phyloP scores from a whole-genome alignment of 202 grass and related monocot species.

The Setaria viridis region DNA sequence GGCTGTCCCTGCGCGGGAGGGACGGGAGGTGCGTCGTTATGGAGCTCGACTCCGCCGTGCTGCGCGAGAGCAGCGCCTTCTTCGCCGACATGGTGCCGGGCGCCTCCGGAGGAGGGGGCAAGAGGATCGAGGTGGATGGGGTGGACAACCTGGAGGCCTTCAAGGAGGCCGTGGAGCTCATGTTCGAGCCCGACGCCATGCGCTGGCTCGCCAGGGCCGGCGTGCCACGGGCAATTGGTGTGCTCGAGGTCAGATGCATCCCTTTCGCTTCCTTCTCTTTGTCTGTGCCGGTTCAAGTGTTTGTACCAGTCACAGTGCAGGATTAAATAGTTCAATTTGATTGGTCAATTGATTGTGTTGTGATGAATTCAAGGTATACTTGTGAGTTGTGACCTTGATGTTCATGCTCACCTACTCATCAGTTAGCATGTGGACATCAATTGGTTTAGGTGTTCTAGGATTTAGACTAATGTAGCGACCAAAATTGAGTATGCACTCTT shows the following conservation, averaged over 20 bases:
- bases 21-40: slow-evolving; percentile 64
- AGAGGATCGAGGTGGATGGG: slow-evolving; percentile 60
- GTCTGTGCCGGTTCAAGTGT: neutral
- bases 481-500: neutral
- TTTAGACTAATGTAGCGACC: neutral
- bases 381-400: neutral
- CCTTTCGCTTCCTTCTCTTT: neutral
- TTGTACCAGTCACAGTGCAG: neutral
- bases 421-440: neutral
- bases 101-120: slow-evolving; percentile 23
- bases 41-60: slow-evolving; percentile 70
- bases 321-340: neutral
- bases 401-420: slow-evolving; percentile 1
- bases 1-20: slow-evolving; percentile 64
- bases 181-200: slow-evolving; percentile 64
- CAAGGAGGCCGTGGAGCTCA: slow-evolving; percentile 77
- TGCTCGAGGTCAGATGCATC: slow-evolving; percentile 76
- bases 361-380: neutral
- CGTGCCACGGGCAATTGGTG: slow-evolving; percentile 63
- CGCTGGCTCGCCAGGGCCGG: slow-evolving; percentile 68
- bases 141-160: slow-evolving; percentile 79
- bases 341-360: neutral
- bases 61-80: slow-evolving; percentile 70
- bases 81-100: slow-evolving; percentile 67
- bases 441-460: neutral